Conservation (phyloP, 2,329 filamentous ascomycete genomes). For the Cladosporium sp. region DNA sequence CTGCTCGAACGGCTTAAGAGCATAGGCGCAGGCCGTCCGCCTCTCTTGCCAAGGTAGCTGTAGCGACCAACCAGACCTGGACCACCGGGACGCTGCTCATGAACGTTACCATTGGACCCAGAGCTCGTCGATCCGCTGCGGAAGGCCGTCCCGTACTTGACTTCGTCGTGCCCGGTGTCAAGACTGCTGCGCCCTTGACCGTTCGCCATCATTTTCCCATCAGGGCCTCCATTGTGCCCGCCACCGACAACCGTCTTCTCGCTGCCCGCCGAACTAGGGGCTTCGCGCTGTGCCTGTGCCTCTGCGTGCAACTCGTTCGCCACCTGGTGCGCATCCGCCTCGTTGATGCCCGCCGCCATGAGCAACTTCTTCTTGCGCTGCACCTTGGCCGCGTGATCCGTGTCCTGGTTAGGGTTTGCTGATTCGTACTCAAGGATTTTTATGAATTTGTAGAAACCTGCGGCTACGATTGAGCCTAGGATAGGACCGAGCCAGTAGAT, state of each 20-base stretch:
- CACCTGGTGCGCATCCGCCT: conserved; percentile 26
- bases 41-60: conserved; percentile 13
- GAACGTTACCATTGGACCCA: conserved; percentile 19
- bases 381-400: conserved; percentile 10
- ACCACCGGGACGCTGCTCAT: not conserved
- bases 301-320: conserved; percentile 25
- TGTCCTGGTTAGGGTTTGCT: conserved; percentile 38
- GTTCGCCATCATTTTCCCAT: conserved; percentile 21
- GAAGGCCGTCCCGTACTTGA: conserved; percentile 29
- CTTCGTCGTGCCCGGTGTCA: conserved; percentile 1
- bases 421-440: conserved; percentile 40
- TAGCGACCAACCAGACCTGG: not conserved
- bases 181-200: conserved; percentile 16
- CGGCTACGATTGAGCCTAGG: conserved; percentile 35
- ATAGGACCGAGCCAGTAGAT: conserved; percentile 39
- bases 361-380: conserved; percentile 25
- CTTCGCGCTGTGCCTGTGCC: not conserved
- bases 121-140: conserved; percentile 12
- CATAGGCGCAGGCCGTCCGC: not conserved
- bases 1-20: not conserved
- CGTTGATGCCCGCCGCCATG: conserved; percentile 29
- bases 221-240: not conserved
- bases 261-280: not conserved
- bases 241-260: conserved; percentile 18
- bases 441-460: conserved; percentile 37